phyloP scores from a whole-genome alignment of 202 grass and related monocot genomes.

The Musa balbisiana region DNA sequence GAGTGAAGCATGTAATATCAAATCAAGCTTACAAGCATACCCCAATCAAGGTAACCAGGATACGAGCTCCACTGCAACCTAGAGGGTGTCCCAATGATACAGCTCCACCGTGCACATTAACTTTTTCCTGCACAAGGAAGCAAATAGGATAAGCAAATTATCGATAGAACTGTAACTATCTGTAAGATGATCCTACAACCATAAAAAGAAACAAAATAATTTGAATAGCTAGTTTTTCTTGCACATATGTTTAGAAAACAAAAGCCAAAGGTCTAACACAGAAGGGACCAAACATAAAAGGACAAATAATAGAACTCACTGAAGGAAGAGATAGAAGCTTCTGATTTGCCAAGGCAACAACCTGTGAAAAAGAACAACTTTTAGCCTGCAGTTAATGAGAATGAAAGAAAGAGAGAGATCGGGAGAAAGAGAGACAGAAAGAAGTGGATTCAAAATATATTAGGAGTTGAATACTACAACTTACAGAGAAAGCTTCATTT shows the following conservation, averaged over 20 bases:
- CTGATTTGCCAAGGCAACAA: conserved; percentile 84
- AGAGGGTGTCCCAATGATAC: conserved; percentile 95
- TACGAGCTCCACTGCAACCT: conserved; percentile 89
- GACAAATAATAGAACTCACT: conserved; percentile 31
- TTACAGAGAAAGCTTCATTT: conserved; percentile 89
- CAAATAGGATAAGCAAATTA: neutral
- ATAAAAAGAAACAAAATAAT: neutral
- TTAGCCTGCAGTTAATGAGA: neutral
- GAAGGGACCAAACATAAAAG: neutral
- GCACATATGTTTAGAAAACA: neutral
- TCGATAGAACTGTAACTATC: neutral
- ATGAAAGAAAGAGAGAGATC: no score
- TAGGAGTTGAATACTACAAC: conserved; percentile 15
- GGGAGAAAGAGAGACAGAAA: neutral
- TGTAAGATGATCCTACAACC: neutral
- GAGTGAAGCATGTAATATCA: neutral
- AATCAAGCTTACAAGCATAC: conserved; percentile 38
- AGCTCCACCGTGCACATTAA: conserved; percentile 78
- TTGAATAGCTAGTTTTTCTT: neutral
- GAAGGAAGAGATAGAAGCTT: conserved; percentile 83
- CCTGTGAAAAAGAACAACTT: conserved; percentile 41
- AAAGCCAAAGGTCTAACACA: neutral
- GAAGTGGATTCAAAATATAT: conserved; percentile 2
- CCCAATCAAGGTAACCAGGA: conserved; percentile 85
- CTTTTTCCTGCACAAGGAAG: conserved; percentile 48